Evolutionary conservation across 2,329 filamentous ascomycete genomes (phyloP).

Genomic region (Alternaria solani): DNA sequence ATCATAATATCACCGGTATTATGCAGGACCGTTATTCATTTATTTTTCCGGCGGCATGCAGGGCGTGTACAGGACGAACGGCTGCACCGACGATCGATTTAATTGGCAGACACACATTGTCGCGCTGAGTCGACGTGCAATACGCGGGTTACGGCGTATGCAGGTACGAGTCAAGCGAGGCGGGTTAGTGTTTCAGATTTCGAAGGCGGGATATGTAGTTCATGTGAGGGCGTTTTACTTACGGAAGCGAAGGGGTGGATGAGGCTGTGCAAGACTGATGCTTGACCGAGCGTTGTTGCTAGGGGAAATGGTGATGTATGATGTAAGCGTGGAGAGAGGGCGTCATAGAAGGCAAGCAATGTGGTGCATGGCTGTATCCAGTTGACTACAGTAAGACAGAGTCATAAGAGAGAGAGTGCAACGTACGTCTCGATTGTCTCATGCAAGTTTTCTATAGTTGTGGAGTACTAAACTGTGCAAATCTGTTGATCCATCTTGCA

Average conservation of each 20-base stretch:
- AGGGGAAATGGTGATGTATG: background rate
- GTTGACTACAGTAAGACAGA: too few relatives aligned
- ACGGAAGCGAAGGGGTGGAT: background rate
- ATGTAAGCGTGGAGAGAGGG: background rate
- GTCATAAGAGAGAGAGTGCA: too few relatives aligned
- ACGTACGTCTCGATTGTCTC: background rate
- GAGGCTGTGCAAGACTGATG: conserved; percentile 3
- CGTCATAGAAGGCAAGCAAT: background rate
- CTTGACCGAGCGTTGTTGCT: conserved; percentile 10
- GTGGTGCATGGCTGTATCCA: background rate
- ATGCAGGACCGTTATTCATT: background rate
- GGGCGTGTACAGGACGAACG: background rate
- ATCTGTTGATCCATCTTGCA: background rate
- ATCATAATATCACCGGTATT: background rate
- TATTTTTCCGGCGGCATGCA: background rate
- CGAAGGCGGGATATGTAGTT: background rate
- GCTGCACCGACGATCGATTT: conserved; percentile 1
- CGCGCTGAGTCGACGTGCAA: background rate
- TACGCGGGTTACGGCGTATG: background rate
- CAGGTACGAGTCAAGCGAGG: conserved; percentile 9
- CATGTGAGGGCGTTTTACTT: background rate
- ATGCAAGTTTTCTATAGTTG: background rate
- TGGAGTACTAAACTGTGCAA: background rate
- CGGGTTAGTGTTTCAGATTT: conserved; percentile 4
- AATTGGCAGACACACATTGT: background rate